Base-by-base conservation (phyloP, 805 yeast genomes). In the Blastobotrys chiropterorum region DNA sequence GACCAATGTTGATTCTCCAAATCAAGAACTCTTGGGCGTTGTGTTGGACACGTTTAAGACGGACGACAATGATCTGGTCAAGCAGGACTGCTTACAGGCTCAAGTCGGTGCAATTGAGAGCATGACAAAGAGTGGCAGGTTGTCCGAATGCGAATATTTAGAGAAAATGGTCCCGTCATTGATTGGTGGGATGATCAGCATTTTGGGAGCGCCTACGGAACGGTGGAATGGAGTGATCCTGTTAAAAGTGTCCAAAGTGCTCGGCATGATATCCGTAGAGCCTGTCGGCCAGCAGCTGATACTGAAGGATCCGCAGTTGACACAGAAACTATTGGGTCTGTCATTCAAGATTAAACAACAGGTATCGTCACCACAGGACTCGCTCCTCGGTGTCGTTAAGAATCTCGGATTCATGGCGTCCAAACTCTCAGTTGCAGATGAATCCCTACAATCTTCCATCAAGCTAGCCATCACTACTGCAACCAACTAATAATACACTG, bases 11-110 rank as follows among this genome's bases (percentile, higher is more conserved):
- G 34, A 26, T 6, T 26, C 34, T 11, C 34, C 34, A 26, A 38
- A 41, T 19, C 14, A 21, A 14, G 46, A 44, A 16, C n/a, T 53
- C 3, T n/a, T 49, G 19, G 45, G 51, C 3, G 14, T 15, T 6
- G 19, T 56, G 20, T 3, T 19, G 13, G 44, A 40, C 3, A 7
- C 34, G 21, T 30, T 22, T 4, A 11, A n/a, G 2, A 40, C 17
- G 11, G 58, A 54, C 15, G 59, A 52, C 26, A 52, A 53, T 13
- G 43, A 30, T 2, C 13, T 22, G 13, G 53, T 56, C 26, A 46
- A 41, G 21, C 38, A 16, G 3, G 49, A 31, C 15, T n/a, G 22
- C 26, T 22, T 48, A 16, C 20, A 34, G 8, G 48, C 48, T 2
- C 17, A 34, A 17, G 26, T 17, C 17, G 34, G 26, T 4, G 48